phyloP scores from a whole-genome alignment of 2,329 filamentous ascomycete species.

The Penicillium sp. region DNA sequence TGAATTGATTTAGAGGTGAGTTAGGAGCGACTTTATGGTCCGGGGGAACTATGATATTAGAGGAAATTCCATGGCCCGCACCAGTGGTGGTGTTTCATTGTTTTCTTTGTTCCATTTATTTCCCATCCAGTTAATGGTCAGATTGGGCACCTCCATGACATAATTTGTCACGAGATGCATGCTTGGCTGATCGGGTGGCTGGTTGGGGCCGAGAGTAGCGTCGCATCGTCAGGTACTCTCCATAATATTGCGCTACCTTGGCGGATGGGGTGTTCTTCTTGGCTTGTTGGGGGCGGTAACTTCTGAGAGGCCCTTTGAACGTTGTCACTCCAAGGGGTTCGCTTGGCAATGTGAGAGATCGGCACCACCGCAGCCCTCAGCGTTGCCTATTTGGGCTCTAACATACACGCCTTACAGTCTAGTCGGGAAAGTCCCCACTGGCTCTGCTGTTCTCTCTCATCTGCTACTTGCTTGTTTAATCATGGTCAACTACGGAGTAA shows the following conservation, averaged over 20 bases:
- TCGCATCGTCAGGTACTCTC: background rate
- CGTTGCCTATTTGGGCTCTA: background rate
- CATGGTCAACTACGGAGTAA: background rate
- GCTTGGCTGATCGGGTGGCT: background rate
- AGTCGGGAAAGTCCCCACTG: background rate
- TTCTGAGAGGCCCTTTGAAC: background rate
- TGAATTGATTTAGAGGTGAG: background rate
- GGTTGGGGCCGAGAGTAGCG: background rate
- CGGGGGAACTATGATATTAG: background rate
- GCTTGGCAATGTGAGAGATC: background rate
- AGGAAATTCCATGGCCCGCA: too few relatives aligned
- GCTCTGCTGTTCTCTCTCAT: background rate
- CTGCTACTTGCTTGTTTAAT: background rate
- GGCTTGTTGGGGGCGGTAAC: background rate
- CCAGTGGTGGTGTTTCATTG: background rate
- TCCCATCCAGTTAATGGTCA: background rate
- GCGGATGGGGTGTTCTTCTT: background rate
- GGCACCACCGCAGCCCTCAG: background rate
- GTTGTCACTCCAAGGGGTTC: background rate
- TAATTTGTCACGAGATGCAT: background rate
- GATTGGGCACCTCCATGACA: background rate
- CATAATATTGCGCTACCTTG: background rate
- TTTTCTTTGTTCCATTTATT: background rate
- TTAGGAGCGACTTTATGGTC: background rate
- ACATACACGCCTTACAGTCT: background rate